Base-by-base conservation (phyloP, 1,284 basidiomycete genomes). In the Paramarasmius palmivorus region DNA sequence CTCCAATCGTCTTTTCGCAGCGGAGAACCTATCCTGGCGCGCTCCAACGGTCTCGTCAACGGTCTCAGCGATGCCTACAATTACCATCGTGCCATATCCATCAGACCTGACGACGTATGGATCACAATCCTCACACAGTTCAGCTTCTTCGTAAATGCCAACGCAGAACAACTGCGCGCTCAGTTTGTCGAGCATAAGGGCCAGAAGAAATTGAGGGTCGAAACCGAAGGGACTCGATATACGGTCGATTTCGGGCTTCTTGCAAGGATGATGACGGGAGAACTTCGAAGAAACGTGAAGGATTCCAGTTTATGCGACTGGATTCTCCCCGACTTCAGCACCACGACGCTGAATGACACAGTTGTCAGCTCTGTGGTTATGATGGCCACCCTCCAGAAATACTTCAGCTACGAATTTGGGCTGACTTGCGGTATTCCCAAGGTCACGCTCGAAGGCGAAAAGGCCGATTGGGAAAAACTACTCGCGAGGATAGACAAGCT, bases 71-170 rank as follows among this genome's bases (percentile, higher is more conserved):
- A 67, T 42, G 74, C 74, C 2, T 75, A 76, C 59, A 70, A 66
- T 34, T 53, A 68, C 2, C 75, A 77, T 51, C 69, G 68, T 8
- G 65, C 63, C 3, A 65, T 77, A 14, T 59, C 66, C 50, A 53
- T 69, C 26, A 68, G 74, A 4, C 76, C 76, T 0, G 75, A 76
- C 48, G 74, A 77, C 50, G 63, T 79, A 20, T 78, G 78, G 78
- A 62, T 76, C 22, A 67, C 72, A 3, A 78, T 79, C 55, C 56
- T 79, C 15, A 58, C 63, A 1, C 77, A 78, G 47, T 73, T 78
- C 48, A 71, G 66, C 52, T 66, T 74, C 62, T 80, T 73, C 52
- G 69, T 77, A 25, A 76, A 76, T 26, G 72, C 68, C 0, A 68
- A 77, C 49, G 64, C 71, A 0, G 75, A 78, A 53, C 64, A 65